Evolutionary conservation across 495 filamentous ascomycete species (phyloP), one percentile per base, ranked within the genome.

Genomic region (Astrocystis sublimbata): DNA sequence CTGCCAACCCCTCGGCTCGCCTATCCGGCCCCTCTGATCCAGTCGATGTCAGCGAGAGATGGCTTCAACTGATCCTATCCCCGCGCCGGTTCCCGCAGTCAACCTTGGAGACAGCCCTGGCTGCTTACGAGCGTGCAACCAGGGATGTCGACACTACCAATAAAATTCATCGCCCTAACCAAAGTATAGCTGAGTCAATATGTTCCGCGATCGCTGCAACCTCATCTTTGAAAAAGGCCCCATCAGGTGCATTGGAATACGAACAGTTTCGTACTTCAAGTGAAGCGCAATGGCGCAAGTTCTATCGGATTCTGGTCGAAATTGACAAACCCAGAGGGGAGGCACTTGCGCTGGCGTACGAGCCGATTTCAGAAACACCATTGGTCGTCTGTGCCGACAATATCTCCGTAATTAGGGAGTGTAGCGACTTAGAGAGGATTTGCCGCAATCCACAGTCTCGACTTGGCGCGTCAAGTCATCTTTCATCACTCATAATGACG

Each of bases 231-330:
- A 79, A 81, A 15, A 85, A 82, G 59, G 81, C 76, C 28, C 78
- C 83, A 23, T 79, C 85, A 6, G 87, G 86, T 6, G 83, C 82
- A n/a, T 83, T 88, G 68, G 88, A 94, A 62, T 90, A 89, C 61
- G 81, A 86, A 13, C 83, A 87, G 42, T 93, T 89, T 71, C 82
- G 86, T 42, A 74, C 75, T 30, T 86, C 89, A 31, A 88, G 87
- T 41, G 86, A 92, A 69, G 78, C 87, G 8, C 93, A 97, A 68
- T 98, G 94, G 96, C 85, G 88, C 42, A 83, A 91, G 45, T 96
- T 94, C 75, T 94, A 90, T 77, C 87, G 93, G 41, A 81, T 97
- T 23, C 81, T 93, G 50, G 79, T 86, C 12, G 93, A 98, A 69
- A 82, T 99, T 23, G 89, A 99, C 68, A 92, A 88, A 62, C 87